Conservation (phyloP, 2,329 filamentous ascomycete genomes). For the Coniochaeta hoffmannii region DNA sequence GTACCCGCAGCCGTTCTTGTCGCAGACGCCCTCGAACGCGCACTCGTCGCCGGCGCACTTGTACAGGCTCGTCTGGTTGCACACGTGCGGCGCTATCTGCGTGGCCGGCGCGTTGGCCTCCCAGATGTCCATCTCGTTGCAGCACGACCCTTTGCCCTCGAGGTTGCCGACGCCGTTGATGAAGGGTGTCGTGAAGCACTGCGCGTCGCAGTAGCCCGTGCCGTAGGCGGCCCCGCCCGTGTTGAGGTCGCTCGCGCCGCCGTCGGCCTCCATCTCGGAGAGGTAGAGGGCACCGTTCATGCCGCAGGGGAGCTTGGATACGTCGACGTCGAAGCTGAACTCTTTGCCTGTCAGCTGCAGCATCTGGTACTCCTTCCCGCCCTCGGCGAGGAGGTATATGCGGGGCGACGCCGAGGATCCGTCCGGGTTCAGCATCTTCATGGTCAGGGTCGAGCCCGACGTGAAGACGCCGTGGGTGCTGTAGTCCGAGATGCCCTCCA, state of each 20-base stretch:
- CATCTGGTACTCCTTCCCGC: slow-evolving; percentile 46
- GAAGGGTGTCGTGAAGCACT: slow-evolving; percentile 10
- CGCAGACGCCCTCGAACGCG: slow-evolving; percentile 19
- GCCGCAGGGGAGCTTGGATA: slow-evolving; percentile 53
- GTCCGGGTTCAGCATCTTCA: slow-evolving; percentile 20
- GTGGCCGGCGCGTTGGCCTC: slow-evolving; percentile 32
- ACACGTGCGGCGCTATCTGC: slow-evolving; percentile 32
- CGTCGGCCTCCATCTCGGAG: slow-evolving; percentile 47
- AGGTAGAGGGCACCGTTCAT: slow-evolving; percentile 59
- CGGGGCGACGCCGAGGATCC: slow-evolving; percentile 26
- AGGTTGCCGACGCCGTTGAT: slow-evolving; percentile 25
- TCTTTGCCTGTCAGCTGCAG: slow-evolving; percentile 51
- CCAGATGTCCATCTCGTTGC: slow-evolving; percentile 39
- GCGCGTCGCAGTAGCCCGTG: slow-evolving; percentile 25
- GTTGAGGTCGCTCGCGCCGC: slow-evolving; percentile 39
- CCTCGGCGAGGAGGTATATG: slow-evolving; percentile 46
- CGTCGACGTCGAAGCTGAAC: slow-evolving; percentile 56
- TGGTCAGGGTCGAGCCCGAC: slow-evolving; percentile 19
- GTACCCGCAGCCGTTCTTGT: slow-evolving; percentile 23
- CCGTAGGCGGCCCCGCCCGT: slow-evolving; percentile 48
- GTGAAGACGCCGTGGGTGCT: slow-evolving; percentile 23
- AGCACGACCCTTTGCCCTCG: slow-evolving; percentile 29
- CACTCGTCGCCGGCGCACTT: slow-evolving; percentile 22
- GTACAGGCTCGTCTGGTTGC: slow-evolving; percentile 28
- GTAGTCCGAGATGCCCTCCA: slow-evolving; percentile 44